Conservation (phyloP, 1,284 basidiomycete genomes). For the Termitomyces sp. region DNA sequence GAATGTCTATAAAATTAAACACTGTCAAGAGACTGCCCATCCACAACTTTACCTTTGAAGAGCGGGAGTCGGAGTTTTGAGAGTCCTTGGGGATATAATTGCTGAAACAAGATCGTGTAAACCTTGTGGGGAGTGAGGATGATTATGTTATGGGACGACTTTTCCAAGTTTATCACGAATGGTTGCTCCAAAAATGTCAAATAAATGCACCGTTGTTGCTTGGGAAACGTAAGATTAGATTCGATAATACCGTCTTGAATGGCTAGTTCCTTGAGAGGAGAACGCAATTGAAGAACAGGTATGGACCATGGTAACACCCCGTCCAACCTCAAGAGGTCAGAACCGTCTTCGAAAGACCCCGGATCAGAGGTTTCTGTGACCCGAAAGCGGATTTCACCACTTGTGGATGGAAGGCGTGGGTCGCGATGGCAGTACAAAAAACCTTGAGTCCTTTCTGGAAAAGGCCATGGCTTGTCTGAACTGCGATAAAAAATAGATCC, state of each 20-base stretch:
- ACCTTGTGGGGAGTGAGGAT: not conserved
- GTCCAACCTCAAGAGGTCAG: not conserved
- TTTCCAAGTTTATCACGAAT: not conserved
- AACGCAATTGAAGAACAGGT: not conserved
- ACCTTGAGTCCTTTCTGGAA: not conserved
- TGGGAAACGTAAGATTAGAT: too few relatives aligned
- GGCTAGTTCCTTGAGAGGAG: not conserved
- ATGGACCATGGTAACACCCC: not conserved
- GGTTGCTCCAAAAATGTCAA: not conserved
- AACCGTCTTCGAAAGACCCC: not conserved
- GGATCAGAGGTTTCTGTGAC: not conserved
- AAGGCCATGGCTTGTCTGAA: too few relatives aligned
- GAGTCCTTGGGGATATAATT: too few relatives aligned
- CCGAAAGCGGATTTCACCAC: not conserved
- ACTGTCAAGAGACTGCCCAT: not conserved
- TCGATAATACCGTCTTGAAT: not conserved
- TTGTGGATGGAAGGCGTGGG: not conserved
- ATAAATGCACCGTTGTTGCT: too few relatives aligned
- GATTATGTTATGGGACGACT: not conserved
- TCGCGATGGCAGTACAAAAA: not conserved
- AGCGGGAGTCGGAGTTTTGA: too few relatives aligned
- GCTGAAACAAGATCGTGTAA: too few relatives aligned
- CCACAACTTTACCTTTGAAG: not conserved
- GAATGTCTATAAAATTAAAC: not conserved
- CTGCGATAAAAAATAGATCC: not conserved